These are phyloP conservation scores for Boletus pseudo-olivaceus DNA, from an alignment of 768 basidiomycete genomes.

Conservation along the genomic window DNA sequence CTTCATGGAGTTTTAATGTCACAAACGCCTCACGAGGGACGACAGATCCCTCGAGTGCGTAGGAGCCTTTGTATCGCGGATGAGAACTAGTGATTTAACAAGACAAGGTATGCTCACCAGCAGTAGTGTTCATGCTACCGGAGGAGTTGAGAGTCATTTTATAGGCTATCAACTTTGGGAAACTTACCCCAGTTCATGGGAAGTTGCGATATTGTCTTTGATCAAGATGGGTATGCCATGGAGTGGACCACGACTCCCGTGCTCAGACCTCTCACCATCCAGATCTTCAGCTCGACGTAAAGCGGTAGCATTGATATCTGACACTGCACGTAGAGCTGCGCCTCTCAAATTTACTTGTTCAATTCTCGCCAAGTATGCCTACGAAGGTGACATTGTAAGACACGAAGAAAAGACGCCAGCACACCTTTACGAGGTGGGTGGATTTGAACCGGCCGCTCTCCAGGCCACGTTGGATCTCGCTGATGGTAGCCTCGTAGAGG, in stretches of 20 bases:
- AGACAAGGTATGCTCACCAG: constrained; percentile 37
- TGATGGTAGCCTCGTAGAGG: constrained; percentile 57
- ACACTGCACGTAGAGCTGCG: constrained; percentile 52
- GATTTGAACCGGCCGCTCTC: constrained; percentile 50
- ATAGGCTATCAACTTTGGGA: not conserved
- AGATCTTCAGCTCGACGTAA: constrained; percentile 48
- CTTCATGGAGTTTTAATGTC: constrained; percentile 28
- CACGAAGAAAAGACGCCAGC: no score
- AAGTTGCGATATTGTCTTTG: constrained; percentile 45
- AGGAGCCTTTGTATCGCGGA: constrained; percentile 29
- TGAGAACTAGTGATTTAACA: not conserved
- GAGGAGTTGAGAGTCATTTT: not conserved
- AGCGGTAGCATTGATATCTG: constrained; percentile 55
- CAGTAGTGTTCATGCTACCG: constrained; percentile 47
- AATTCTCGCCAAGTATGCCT: constrained; percentile 67
- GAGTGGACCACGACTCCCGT: constrained; percentile 43
- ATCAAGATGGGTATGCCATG: constrained; percentile 60
- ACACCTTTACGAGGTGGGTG: constrained; percentile 59
- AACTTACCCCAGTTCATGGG: constrained; percentile 24
- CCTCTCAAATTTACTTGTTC: constrained; percentile 67
- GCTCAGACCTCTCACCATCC: constrained; percentile 49
- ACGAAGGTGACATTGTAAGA: not conserved
- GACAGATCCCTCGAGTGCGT: constrained; percentile 37
- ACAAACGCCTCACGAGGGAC: constrained; percentile 35
- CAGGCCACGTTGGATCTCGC: constrained; percentile 52